Evolutionary conservation across 768 basidiomycete species (phyloP), one percentile per base, ranked within the genome.

Genomic region (Mycena albidolilacea): DNA sequence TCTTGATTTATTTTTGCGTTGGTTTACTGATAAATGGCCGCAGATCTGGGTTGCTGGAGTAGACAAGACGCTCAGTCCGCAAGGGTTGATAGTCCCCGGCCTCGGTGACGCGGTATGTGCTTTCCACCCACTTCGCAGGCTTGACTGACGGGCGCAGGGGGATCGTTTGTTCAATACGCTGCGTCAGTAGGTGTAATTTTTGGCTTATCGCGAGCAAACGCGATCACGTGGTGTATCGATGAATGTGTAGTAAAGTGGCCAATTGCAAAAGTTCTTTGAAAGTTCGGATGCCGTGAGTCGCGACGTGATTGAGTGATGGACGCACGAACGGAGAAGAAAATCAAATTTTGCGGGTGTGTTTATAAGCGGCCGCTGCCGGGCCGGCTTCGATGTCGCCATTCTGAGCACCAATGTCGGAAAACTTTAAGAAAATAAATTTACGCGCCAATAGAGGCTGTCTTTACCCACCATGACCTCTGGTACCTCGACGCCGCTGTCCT

Each of bases 11-110:
- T 50, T 67, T 17, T 75, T 62, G 37, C 15, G 66, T 58, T 14
- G 14, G 12, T 61, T n/a, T 19, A 46, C 21, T 67, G 61, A 63
- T 60, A 46, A 19, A 21, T 58, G 12, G n/a, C n/a, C 21, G 30
- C 72, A 97, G 96, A 92, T 97, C 52, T 97, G 94, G 93, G 92
- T 90, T 50, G 95, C 94, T 21, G 94, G 91, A 1, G 88, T 97
- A 12, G 97, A 98, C 78, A 82, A 91, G 7, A 79, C 86, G 0
- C 80, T 99, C 73, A 97, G 95, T 0, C 55, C 74, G 0, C 88
- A 94, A 19, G 97, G 97, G 8, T 85, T 96, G 74, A 93, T 99
- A 71, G 88, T 84, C n/a, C 97, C 97, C 11, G 97, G 97, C 21
- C 87, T 97, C 55, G 97, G 97, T 6, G 97, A 98, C 81, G 91